These are phyloP conservation scores for Hura crepitans DNA, from an alignment of 441 rosid species.

Conservation along the genomic window DNA sequence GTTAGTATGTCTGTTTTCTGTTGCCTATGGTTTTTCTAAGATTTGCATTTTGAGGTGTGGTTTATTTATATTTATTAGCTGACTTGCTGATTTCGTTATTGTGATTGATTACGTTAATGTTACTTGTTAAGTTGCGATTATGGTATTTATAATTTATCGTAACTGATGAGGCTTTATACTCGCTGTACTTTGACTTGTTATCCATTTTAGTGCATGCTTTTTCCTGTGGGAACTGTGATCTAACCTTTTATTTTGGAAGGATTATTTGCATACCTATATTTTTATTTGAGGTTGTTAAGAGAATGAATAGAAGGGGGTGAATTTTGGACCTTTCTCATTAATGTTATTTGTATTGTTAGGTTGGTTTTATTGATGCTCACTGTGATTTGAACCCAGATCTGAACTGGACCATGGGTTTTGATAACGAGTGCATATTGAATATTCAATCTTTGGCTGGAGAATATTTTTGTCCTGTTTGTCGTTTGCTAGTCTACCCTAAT, in stretches of 20 bases:
- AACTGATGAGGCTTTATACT: not conserved
- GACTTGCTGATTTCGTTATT: too few relatives aligned
- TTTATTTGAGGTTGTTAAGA: not conserved
- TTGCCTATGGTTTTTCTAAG: not conserved
- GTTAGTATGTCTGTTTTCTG: not conserved
- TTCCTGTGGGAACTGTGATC: not conserved
- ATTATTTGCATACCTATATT: not conserved
- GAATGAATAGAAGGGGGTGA: not conserved
- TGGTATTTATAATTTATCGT: not conserved
- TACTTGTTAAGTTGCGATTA: too few relatives aligned
- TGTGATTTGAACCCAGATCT: slow-evolving; percentile 22
- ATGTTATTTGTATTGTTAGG: slow-evolving; percentile 20
- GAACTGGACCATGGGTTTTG: slow-evolving; percentile 54
- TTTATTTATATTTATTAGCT: not conserved
- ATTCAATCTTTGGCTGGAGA: slow-evolving; percentile 73
- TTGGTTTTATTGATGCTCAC: slow-evolving; percentile 21
- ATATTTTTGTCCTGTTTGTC: slow-evolving; percentile 81
- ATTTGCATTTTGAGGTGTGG: not conserved
- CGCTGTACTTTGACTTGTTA: not conserved
- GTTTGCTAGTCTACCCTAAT: slow-evolving; percentile 62
- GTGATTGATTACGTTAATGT: too few relatives aligned
- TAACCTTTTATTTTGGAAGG: not conserved
- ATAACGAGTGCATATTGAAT: slow-evolving; percentile 65
- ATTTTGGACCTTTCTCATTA: not conserved
- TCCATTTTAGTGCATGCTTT: not conserved